Evolutionary conservation across 2,329 filamentous ascomycete genomes (phyloP).

Genomic region (Alternaria arborescens): DNA sequence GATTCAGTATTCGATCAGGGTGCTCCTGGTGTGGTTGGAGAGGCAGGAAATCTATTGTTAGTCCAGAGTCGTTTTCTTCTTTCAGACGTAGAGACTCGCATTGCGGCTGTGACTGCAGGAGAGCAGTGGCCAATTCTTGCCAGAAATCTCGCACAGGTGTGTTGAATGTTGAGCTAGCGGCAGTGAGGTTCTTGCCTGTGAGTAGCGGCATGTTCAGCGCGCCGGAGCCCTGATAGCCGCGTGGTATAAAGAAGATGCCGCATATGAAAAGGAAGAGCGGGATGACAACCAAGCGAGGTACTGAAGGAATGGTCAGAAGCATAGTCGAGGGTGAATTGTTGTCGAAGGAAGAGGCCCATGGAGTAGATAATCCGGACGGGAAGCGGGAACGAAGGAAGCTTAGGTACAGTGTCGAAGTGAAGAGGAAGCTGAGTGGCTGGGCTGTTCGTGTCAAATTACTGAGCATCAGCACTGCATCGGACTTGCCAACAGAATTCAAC

Average conservation of each 20-base stretch:
- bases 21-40: conserved; percentile 18
- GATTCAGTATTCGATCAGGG: conserved; percentile 23
- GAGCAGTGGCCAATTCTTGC: conserved; percentile 23
- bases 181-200: conserved; percentile 22
- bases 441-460: background rate
- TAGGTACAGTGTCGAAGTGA: background rate
- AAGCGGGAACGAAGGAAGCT: background rate
- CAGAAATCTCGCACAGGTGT: conserved; percentile 23
- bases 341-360: conserved; percentile 8
- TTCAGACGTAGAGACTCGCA: conserved; percentile 22
- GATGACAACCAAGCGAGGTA: conserved; percentile 22
- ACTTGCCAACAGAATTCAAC: background rate
- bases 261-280: conserved; percentile 23
- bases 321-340: conserved; percentile 14
- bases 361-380: background rate
- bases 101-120: conserved; percentile 26
- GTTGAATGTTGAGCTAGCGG: conserved; percentile 23
- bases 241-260: conserved; percentile 21
- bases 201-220: conserved; percentile 1
- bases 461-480: conserved; percentile 1
- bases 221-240: conserved; percentile 8
- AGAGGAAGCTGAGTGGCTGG: background rate
- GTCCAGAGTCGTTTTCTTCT: conserved; percentile 9
- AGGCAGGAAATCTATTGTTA: conserved; percentile 20
- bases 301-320: conserved; percentile 22